A percentile compares a stretch with the other conserved stretches of the same genome.
These are phyloP conservation scores for Solanum chmielewskii DNA, from an alignment of 257 asterid genomes.

Conservation along the genomic window DNA sequence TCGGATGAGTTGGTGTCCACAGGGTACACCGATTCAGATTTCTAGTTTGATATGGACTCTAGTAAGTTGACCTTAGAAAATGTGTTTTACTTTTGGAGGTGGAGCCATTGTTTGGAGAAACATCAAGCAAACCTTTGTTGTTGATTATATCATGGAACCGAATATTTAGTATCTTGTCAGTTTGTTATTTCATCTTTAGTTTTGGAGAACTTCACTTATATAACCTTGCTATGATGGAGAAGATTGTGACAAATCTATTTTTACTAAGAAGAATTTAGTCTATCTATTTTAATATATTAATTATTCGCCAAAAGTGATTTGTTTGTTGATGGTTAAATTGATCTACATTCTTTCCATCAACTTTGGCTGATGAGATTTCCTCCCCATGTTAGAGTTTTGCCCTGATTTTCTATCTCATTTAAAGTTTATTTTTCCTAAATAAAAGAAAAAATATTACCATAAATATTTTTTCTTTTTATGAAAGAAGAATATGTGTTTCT, in stretches of 20 bases:
- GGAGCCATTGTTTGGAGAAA: neutral
- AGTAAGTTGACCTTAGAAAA: neutral
- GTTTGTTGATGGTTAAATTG: neutral
- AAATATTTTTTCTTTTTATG: neutral
- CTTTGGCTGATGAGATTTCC: neutral
- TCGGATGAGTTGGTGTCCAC: neutral
- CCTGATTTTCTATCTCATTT: neutral
- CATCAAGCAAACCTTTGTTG: neutral
- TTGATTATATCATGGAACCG: neutral
- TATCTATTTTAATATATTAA: no score
- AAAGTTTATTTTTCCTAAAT: neutral
- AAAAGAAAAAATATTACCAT: neutral
- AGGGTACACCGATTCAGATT: neutral
- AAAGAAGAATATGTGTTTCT: neutral
- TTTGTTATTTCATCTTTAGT: neutral
- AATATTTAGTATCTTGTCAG: neutral
- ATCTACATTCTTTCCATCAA: neutral
- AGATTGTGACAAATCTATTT: neutral
- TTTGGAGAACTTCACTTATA: neutral
- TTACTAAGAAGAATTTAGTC: neutral
- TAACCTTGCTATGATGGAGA: neutral
- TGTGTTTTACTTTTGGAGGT: neutral
- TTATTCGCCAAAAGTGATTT: neutral
- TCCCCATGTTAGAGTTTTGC: neutral
- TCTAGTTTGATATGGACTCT: neutral